Evolutionary conservation across 352 stramenopile genomes (phyloP), one percentile per base, ranked within the genome.

Genomic region (Globisporangium abappressorium): DNA sequence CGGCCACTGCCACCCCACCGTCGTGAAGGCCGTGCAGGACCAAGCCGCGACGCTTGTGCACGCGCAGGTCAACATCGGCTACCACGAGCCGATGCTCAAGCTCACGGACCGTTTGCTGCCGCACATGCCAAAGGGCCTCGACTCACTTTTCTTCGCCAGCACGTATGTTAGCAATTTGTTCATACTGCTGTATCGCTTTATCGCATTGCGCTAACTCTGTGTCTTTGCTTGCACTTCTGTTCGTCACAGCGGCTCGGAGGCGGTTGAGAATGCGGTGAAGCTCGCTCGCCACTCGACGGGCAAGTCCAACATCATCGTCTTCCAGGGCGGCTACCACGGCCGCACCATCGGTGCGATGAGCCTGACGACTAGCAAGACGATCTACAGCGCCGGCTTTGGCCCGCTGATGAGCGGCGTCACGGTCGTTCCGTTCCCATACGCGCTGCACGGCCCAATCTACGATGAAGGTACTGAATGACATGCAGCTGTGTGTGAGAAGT

Each of bases 181-280:
- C 24, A 30, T 14, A 15, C n/a, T 51, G 24, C 14, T 49, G 34
- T 2, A 20, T 22, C 41, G 15, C 3, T 41, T 7, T 20, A 55
- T 9, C 24, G 4, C 38, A 12, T 26, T 22, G 8, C 3, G 22
- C 49, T 28, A 56, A 56, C 49, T 46, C 20, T 33, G 9, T 46
- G 22, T 11, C 26, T 41, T 2, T 67, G 38, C 22, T 64, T 46
- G 28, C n/a, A 22, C 62, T 60, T 56, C 6, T 66, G 9, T 59
- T 57, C 6, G 55, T 12, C 28, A 28, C 69, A 90, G 85, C 64
- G 93, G 93, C 28, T 95, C 93, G n/a, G 94, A 98, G 71, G 93
- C 91, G 7, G 79, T 98, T 4, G 94, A 98, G 74, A 97, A 97
- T 64, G 87, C 93, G 2, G 83, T 98, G 74, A 98, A 98, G 73